Evolutionary conservation across 2,329 filamentous ascomycete genomes (phyloP), one percentile per base, ranked within the genome.

Genomic region (Coniochaeta hoffmannii): DNA sequence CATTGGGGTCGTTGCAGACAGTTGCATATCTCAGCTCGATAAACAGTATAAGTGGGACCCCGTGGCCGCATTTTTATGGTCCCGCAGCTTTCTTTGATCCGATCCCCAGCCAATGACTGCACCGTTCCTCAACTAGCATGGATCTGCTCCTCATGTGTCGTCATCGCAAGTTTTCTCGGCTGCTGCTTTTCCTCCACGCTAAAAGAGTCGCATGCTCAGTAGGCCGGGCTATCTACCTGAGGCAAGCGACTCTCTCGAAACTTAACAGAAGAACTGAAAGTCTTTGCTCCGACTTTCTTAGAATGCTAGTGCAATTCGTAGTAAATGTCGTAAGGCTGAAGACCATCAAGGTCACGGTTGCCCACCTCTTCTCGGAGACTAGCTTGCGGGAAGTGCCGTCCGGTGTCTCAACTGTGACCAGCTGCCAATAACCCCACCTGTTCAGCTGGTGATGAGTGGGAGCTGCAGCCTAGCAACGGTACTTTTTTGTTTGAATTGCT

Each of bases 401-500:
- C 11, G 11, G 4, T 46, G 41, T 15, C 41, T 46, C 41, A 46
- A 22, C 41, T 46, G 41, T 12, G 15, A 12, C 41, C 41, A 46
- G 41, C 41, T 46, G 41, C 4, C 41, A 46, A 11, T 8, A n/a
- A 28, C 41, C 41, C 41, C 41, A 26, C 41, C 19, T 7, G 14
- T 44, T 2, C 19, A 24, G 24, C 8, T n/a, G 4, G 5, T 17
- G 19, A 19, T n/a, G n/a, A 38, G 9, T 19, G 12, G n/a, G 5
- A 38, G 17, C 19, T 44, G 26, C 26, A 31, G 22, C 49, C 46
- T 17, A 50, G 49, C 49, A 51, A 51, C 49, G 49, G 28, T 11
- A 11, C 24, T n/a, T 32, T 51, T 51, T 51, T 51, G 31, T 51
- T 51, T 51, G 31, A 51, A 51, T 34, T 31, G 26, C n/a, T n/a